Percentiles rank a stretch among this genome's conserved stretches.
Evolutionary conservation across 345 rosid genomes (phyloP).

Genomic region (Eucalyptus tenuipes): DNA sequence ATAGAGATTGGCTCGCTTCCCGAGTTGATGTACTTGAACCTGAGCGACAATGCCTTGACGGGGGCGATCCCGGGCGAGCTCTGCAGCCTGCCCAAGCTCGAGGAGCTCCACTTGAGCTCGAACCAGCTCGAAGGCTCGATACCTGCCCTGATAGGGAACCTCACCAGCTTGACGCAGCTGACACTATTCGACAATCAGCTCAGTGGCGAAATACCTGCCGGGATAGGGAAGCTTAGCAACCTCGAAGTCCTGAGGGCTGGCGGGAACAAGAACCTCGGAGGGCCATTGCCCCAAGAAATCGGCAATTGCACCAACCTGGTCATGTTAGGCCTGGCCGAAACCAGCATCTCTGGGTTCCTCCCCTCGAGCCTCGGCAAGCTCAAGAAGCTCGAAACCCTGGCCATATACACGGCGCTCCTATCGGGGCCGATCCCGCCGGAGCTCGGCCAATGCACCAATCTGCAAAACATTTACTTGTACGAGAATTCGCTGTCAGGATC

Average conservation of each 20-base stretch:
- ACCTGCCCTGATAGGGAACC: conserved; percentile 49
- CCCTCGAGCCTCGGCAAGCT: conserved; percentile 61
- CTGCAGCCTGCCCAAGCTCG: conserved; percentile 35
- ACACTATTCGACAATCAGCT: conserved; percentile 59
- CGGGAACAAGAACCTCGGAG: conserved; percentile 74
- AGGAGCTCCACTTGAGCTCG: conserved; percentile 47
- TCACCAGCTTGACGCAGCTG: conserved; percentile 33
- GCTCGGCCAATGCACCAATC: conserved; percentile 62
- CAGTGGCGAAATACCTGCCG: conserved; percentile 46
- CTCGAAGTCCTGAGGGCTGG: conserved; percentile 67
- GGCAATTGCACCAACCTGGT: conserved; percentile 56
- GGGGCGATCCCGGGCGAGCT: conserved; percentile 62
- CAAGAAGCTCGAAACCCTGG: conserved; percentile 57
- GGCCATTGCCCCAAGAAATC: conserved; percentile 54
- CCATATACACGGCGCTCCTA: conserved; percentile 60
- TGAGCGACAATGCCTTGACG: conserved; percentile 58
- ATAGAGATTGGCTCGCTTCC: conserved; percentile 28
- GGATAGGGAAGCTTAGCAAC: conserved; percentile 41
- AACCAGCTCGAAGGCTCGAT: conserved; percentile 58
- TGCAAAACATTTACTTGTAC: conserved; percentile 59
- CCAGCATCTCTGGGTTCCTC: conserved; percentile 71
- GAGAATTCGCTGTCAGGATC: conserved; percentile 71
- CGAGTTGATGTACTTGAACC: conserved; percentile 26
- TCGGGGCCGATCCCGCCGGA: conserved; percentile 79
- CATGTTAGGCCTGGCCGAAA: conserved; percentile 72